Evolutionary conservation across 441 rosid genomes (phyloP), one percentile per base, ranked within the genome.

Genomic region (Viola pubescens): DNA sequence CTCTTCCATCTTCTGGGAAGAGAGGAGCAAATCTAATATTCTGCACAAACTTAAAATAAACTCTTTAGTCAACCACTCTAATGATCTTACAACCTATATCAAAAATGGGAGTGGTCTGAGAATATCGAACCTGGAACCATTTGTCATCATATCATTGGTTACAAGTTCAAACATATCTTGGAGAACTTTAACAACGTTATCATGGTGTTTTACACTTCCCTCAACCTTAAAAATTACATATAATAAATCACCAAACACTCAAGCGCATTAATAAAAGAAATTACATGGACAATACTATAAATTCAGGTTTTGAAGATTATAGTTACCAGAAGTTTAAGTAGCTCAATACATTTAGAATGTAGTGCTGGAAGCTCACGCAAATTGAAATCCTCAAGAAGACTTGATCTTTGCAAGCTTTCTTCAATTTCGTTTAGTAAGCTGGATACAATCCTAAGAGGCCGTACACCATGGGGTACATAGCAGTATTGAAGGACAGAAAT

Each of bases 121-220:
- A 54, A 54, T 56, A 68, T 39, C 81, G 59, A 58, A 94, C 99
- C 99, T 80, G 70, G 79, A 77, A 70, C 87, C 79, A 69, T 81
- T 71, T 65, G 67, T 77, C 99, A 94, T 94, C 80, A 94, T 82
- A 67, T 90, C 99, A 59, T 74, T 78, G 61, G 91, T 86, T 56
- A 90, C 85, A 26, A 90, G 77, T 77, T 94, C 97, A 81, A 90
- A 90, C 59, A 94, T 85, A 76, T 94, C 99, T 56, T 94, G 99
- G 60, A 94, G 96, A 78, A 80, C 81, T 73, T 77, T 84, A 67
- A 88, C 94, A 68, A 90, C 90, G 58, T 82, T 76, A 56, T 56
- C 71, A 55, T 64, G 74, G 47, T 80, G 81, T 52, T 73, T 67
- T 75, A 81, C 79, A 59, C 80, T 76, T 73, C 95, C 89, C 71